Evolutionary conservation across 768 basidiomycete species (phyloP), one percentile per base, ranked within the genome.

Genomic region (Exidia glandulosa): DNA sequence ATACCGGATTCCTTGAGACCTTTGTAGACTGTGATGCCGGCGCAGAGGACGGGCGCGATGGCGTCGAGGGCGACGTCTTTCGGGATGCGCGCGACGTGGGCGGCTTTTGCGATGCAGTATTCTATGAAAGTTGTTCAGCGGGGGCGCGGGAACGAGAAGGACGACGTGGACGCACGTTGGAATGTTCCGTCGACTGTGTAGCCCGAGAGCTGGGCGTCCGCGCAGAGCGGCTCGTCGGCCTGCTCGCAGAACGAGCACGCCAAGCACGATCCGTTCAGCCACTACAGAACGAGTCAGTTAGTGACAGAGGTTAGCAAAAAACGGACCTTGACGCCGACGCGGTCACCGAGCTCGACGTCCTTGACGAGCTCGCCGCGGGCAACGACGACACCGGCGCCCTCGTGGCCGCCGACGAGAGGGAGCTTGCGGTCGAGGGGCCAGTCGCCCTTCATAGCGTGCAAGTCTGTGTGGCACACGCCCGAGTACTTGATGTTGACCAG

Each of bases 1-100:
- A 83, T 78, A 58, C 80, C 74, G 57, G 81, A 79, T 69, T 86
- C 78, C 71, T 93, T 94, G 65, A 94, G 74, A 0, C 90, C 92
- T 60, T 88, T 86, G 68, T 91, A 94, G 1, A 89, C 88, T 2
- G 92, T 94, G 25, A 94, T 75, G 52, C 88, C 89, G 13, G 88
- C 89, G 65, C 89, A 92, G 13, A 91, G 81, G 61, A 94, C 79
- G 3, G 90, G 30, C 25, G 50, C 83, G 2, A 81, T 80, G 59
- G 85, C 87, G 41, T 79, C 77, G 33, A 88, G 68, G 37, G 78
- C 66, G 48, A 71, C 67, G 29, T 81, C 74, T 0, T 87, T 81
- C 3, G 93, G 93, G 65, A 94, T 91, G 4, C 83, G 85, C 3
- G 91, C 91, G 45, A 94, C 85, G 62, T 80, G 79, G 59, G 81